Percentiles rank a stretch among this genome's conserved stretches.
Conservation (phyloP, 768 basidiomycete species). For the Kwoniella mangroviensis region DNA sequence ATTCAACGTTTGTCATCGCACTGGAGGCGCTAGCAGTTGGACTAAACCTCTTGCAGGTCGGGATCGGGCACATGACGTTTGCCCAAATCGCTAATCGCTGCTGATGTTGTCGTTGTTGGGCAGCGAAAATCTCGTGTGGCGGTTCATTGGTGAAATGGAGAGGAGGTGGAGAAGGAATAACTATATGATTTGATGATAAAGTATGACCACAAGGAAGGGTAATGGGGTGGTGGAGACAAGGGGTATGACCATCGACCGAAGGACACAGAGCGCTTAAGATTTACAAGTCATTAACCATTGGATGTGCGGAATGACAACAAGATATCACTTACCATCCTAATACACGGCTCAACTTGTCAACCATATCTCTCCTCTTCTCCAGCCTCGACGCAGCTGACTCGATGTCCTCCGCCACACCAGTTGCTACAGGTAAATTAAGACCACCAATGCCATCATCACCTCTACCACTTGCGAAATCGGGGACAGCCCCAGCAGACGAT, state of each 20-base stretch:
- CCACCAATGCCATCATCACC: constrained; percentile 43
- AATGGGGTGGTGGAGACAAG: constrained; percentile 61
- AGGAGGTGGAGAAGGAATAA: constrained; percentile 41
- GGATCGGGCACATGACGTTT: constrained; percentile 53
- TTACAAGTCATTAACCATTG: neutral
- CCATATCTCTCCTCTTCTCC: constrained; percentile 23
- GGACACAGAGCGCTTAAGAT: constrained; percentile 51
- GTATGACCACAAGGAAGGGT: constrained; percentile 83
- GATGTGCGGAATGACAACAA: too few species aligned
- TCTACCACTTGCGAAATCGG: constrained; percentile 41
- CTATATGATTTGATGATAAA: constrained; percentile 68
- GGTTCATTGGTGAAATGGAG: constrained; percentile 58
- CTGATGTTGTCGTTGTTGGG: constrained; percentile 49
- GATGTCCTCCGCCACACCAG: constrained; percentile 8
- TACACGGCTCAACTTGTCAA: constrained; percentile 36
- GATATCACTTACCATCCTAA: constrained; percentile 45
- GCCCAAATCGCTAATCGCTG: constrained; percentile 49
- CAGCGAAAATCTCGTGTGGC: constrained; percentile 61
- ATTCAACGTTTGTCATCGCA: constrained; percentile 13
- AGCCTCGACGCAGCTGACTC: constrained; percentile 15
- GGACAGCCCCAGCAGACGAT: constrained; percentile 20
- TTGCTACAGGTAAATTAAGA: constrained; percentile 12
- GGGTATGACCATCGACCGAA: constrained; percentile 28
- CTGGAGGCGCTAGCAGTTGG: constrained; percentile 23
- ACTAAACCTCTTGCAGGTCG: constrained; percentile 49